Base-by-base conservation (phyloP, 352 stramenopile species). In the Pythium coloratum region DNA sequence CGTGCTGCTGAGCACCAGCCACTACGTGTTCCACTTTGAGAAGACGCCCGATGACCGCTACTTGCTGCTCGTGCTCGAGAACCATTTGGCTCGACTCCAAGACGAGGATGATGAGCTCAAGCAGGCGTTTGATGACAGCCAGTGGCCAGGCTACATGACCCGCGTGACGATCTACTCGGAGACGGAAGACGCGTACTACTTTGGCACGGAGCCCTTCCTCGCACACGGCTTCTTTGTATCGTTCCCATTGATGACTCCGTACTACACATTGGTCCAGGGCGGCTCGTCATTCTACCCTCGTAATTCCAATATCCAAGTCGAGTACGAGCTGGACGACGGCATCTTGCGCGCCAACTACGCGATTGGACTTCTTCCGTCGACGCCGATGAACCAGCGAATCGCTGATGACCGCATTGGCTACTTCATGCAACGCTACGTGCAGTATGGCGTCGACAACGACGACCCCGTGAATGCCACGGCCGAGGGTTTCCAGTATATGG, bases 351-450 rank as follows among this genome's bases (percentile, higher is more conserved):
- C 94, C 36, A 83, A 78, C 46, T 96, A 86, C 57, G 86, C 82
- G 12, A 87, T 96, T 14, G 82, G 85, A 7, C 51, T 92, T 6
- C 70, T 96, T 0, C 89, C 89, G 4, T 73, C 90, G 3, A 69
- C 80, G 13, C 44, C 80, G 7, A 88, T 92, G 77, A 32, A 64
- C 2, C 72, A 82, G 59, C 77, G 86, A 14, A 66, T 88, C 40
- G 73, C 76, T 4, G 89, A 97, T 56, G 84, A 96, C 71, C 81
- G 86, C 26, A 72, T 97, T 2, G 88, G 88, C 5, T 97, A 89
- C 61, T 97, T 96, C 61, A 78, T 74, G 42, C 83, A 83, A 34
- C 73, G 71, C 0, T 96, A 86, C 69, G 77, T 71, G 1, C 73
- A 81, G 28, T 89, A 88, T 53, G 82, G 86, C 5, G 49, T 77